Base-by-base conservation (phyloP, 768 basidiomycete genomes). In the Trametes elegans region DNA sequence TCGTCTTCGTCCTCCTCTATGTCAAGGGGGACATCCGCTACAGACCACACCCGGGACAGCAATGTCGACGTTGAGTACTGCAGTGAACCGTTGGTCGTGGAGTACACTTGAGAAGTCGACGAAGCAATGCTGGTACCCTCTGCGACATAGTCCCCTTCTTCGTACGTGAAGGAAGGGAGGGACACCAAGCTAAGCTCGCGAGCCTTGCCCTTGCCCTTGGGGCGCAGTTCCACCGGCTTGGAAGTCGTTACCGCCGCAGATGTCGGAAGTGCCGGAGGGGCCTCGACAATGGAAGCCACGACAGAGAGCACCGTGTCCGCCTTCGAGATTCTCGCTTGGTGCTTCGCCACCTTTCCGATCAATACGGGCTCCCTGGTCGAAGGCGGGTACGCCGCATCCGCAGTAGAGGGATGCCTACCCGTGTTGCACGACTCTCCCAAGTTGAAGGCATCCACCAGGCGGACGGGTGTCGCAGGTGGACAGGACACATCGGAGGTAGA, bases 301-400 rank as follows among this genome's bases (percentile, higher is more conserved):
- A 29, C 13, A 16, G 50, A 52, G 23, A 52, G 9, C 11, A 52
- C 50, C 4, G 50, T 52, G 24, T 52, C 50, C 10, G 50, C 41
- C 41, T 43, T 52, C 41, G 50, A 52, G 21, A 52, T 18, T 16
- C 50, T 24, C 7, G 34, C 31, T 2, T 35, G 50, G 21, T 36
- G 41, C 18, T n/a, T 27, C 1, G 41, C 24, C 14, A 43, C 50
- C 18, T 43, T 31, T 32, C 16, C n/a, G n/a, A n/a, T n/a, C n/a
- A n/a, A n/a, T n/a, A 52, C 7, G 14, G 50, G 38, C 31, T 23
- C 10, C 0, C 14, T 11, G n/a, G n/a, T n/a, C 3, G 50, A 35
- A 4, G 50, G 23, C 16, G 31, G 13, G 6, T 10, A 34, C 7
- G 32, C 21, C 3, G 32, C 41, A 10, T 43, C 34, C 24, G 50